Evolutionary conservation across 1,284 basidiomycete species (phyloP), one percentile per base, ranked within the genome.

Genomic region (Moesziomyces parantarcticus): DNA sequence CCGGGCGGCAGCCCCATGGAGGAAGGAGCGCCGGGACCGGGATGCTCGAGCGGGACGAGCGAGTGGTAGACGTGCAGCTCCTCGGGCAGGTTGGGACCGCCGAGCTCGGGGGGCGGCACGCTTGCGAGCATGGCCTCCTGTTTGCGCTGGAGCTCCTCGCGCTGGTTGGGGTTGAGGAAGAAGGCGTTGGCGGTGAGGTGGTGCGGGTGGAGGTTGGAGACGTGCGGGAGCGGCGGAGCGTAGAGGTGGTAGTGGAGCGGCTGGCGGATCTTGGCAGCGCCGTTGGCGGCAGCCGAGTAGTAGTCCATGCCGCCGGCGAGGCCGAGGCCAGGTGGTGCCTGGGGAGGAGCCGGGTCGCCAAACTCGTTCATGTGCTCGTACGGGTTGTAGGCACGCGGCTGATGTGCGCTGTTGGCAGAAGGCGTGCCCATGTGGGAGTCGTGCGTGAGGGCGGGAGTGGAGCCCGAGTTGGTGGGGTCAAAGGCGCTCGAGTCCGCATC

Each of bases 41-140:
- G 70, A 51, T 66, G 63, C 82, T 94, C 92, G 3, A 98, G 87
- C 0, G 92, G 92, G 3, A 91, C 88, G 11, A 97, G 88, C 0
- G 91, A 90, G 83, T 97, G 93, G 80, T 97, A 97, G 1, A 92
- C 93, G 79, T 95, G 92, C 9, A 97, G 85, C 78, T 96, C 92
- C 23, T 92, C 90, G 0, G 95, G 95, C 9, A 97, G 87, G 21
- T 88, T 88, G 10, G 89, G 86, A 0, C 88, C 88, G 25, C 79
- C 79, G 8, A 78, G 65, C 36, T 78, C 79, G 10, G 77, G 77
- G 46, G 76, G 76, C 23, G 65, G 69, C 0, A 77, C 84, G 5
- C 85, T 83, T 1, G 86, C 86, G 59, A 89, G 89, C 34, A 89
- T 88, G 8, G 89, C 89, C 83, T 97, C 94, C 34, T 92, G 91